Base-by-base conservation (phyloP, 2,329 filamentous ascomycete species). In the Ceratocystis huliohia region DNA sequence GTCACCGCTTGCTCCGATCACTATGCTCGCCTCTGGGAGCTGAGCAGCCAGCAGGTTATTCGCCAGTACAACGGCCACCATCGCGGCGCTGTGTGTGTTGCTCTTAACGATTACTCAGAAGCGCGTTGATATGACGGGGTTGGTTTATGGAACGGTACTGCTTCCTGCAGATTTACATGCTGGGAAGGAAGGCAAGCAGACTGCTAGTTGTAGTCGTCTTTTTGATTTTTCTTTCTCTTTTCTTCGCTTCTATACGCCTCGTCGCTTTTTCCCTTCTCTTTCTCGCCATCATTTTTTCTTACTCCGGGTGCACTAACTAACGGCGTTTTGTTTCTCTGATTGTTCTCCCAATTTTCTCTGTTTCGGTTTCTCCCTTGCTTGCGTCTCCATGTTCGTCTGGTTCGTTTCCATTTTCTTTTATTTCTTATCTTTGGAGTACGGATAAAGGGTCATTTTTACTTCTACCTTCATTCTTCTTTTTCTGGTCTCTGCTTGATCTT, bases 41-140 rank as follows among this genome's bases (percentile, higher is more conserved):
- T 96, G 69, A 80, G 82, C 69, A 91, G 87, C 70, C 91, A 95
- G 75, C 87, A 87, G 72, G 92, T 96, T 70, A 96, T 96, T 71
- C 82, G 92, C 61, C 92, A 96, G 78, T 96, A 96, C 75, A 96
- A 95, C 74, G 92, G 92, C 5, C 92, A 96, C 74, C 92, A 96
- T 74, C 82, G 92, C 45, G 92, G 92, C 56, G 90, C 91, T 3
- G 91, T 96, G 0, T 96, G 92, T 73, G 92, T 96, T 46, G 92
- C 92, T 15, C 79, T 96, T 70, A 96, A 96, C 74, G 92, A 96
- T 74, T 91, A 91, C 74, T 85, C 83, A 13, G 83, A 85, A 74
- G 78, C 81, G 3, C 48, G 67, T n/a, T 68, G 63, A 63, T 41
- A 13, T 41, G 37, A 59, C 20, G 22, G 7, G 61, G 20, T 62